These are phyloP conservation scores for Fusarium xyrophilum DNA, from an alignment of 2,329 filamentous ascomycete genomes.

Conservation along the genomic window DNA sequence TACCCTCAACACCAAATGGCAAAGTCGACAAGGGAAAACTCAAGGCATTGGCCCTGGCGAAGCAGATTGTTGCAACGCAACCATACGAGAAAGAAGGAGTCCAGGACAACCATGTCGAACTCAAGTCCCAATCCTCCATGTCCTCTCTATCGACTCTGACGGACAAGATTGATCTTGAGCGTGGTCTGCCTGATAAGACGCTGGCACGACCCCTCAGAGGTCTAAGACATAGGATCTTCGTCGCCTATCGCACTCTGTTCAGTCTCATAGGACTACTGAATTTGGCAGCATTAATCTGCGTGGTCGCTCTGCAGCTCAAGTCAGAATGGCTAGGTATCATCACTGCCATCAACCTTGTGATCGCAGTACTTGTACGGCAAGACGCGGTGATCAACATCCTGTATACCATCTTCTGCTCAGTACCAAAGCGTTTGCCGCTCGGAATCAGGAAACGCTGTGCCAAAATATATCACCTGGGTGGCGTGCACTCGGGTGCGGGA, in stretches of 20 bases:
- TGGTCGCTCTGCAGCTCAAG: conserved; percentile 47
- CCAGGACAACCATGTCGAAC: conserved; percentile 33
- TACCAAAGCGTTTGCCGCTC: conserved; percentile 56
- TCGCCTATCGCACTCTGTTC: conserved; percentile 64
- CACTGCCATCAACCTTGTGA: conserved; percentile 57
- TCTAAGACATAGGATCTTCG: conserved; percentile 55
- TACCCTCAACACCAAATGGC: conserved; percentile 62
- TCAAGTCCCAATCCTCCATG: conserved; percentile 44
- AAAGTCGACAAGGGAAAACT: conserved; percentile 62
- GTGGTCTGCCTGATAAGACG: conserved; percentile 51
- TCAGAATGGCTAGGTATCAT: conserved; percentile 51
- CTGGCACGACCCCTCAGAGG: conserved; percentile 49
- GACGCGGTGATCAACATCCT: conserved; percentile 60
- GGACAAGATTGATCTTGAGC: conserved; percentile 43
- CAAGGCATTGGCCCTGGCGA: conserved; percentile 42
- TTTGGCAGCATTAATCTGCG: conserved; percentile 53
- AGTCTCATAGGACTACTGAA: conserved; percentile 60
- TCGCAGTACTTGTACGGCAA: conserved; percentile 60
- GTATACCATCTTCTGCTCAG: conserved; percentile 55
- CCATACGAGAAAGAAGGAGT: conserved; percentile 6
- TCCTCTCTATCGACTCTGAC: conserved; percentile 39
- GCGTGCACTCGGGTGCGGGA: conserved; percentile 59
- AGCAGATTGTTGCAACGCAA: not conserved
- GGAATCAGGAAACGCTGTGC: conserved; percentile 56
- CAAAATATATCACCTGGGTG: conserved; percentile 61